These are phyloP conservation scores for Boletus vinaceobasis DNA, from an alignment of 768 basidiomycete genomes.

Conservation along the genomic window DNA sequence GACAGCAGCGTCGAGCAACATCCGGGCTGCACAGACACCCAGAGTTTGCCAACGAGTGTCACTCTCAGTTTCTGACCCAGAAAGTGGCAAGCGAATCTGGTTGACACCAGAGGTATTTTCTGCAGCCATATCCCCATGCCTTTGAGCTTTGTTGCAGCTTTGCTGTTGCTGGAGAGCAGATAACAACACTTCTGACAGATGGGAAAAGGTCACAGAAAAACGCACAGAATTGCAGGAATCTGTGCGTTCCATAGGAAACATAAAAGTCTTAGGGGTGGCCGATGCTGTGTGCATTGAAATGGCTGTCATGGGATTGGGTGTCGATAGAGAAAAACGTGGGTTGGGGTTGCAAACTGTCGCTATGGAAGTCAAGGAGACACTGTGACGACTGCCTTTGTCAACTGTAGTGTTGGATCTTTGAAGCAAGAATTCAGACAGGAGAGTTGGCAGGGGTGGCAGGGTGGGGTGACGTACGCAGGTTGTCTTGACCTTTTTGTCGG, in stretches of 20 bases:
- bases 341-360: conserved; percentile 43
- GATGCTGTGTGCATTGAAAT: conserved; percentile 61
- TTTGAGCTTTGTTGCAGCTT: conserved; percentile 34
- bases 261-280: conserved; percentile 36
- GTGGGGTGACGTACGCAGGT: conserved; percentile 46
- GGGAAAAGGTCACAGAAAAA: conserved; percentile 61
- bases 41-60: conserved; percentile 39
- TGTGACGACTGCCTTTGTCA: conserved; percentile 36
- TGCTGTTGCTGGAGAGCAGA: conserved; percentile 56
- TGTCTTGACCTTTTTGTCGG: conserved; percentile 41
- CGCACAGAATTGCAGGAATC: conserved; percentile 46
- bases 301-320: conserved; percentile 62
- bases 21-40: conserved; percentile 39
- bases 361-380: conserved; percentile 42
- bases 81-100: conserved; percentile 31
- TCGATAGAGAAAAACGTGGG: conserved; percentile 47
- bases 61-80: conserved; percentile 52
- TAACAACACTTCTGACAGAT: conserved; percentile 53
- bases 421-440: no score
- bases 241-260: conserved; percentile 38
- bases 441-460: conserved; percentile 58
- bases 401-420: conserved; percentile 19
- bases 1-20: conserved; percentile 41
- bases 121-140: conserved; percentile 30
- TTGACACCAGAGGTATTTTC: conserved; percentile 21